Conservation (phyloP, 1,284 basidiomycete genomes). For the Ceratobasidium papillatum region DNA sequence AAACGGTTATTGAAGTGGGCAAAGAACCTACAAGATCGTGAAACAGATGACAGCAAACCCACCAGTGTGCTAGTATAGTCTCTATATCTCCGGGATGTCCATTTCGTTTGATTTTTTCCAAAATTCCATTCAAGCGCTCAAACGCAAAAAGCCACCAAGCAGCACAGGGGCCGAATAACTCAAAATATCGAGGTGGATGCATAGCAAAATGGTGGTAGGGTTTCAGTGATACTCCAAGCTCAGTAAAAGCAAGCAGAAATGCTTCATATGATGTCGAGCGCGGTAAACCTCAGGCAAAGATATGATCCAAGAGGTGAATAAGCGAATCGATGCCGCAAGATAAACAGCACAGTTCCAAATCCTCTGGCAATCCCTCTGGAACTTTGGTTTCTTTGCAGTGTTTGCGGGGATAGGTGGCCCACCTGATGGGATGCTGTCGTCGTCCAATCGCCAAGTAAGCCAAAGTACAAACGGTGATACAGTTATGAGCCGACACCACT, state of each 20-base stretch:
- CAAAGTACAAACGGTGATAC: neutral
- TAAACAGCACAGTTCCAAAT: neutral
- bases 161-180: slow-evolving; percentile 38
- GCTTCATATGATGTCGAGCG: neutral
- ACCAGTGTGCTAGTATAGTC: neutral
- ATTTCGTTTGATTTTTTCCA: slow-evolving; percentile 47
- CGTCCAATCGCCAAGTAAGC: neutral
- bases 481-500: neutral
- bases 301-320: neutral
- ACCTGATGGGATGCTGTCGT: neutral
- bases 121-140: slow-evolving; percentile 38
- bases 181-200: slow-evolving; percentile 21
- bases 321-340: neutral
- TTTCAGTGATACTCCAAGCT: slow-evolving; percentile 5
- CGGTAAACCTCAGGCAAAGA: neutral
- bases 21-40: neutral
- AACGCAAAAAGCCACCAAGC: slow-evolving; percentile 53
- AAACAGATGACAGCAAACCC: neutral
- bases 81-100: neutral
- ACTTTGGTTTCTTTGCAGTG: neutral
- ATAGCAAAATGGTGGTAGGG: slow-evolving; percentile 36
- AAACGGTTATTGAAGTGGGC: neutral
- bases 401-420: neutral
- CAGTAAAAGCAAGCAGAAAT: neutral
- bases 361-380: neutral